Conservation (phyloP, 495 filamentous ascomycete species). For the Xylaria telfairii region DNA sequence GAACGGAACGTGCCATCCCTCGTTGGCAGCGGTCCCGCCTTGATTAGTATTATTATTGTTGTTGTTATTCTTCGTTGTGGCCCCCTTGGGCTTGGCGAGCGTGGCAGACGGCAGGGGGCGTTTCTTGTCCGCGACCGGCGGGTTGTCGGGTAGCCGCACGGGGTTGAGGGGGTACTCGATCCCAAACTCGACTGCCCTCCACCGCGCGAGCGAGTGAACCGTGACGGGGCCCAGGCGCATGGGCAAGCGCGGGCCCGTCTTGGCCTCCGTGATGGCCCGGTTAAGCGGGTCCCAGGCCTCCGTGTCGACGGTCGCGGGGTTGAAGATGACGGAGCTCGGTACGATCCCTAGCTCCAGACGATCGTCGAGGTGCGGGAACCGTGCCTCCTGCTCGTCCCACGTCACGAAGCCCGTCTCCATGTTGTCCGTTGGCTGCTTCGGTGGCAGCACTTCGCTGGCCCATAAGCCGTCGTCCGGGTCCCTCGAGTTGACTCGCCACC, state of each 20-base stretch:
- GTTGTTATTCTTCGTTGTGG: not conserved
- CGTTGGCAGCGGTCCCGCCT: not conserved
- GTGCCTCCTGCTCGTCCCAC: slow-evolving; percentile 29
- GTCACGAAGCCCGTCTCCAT: slow-evolving; percentile 28
- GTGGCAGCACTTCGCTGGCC: not conserved
- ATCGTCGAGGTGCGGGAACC: slow-evolving; percentile 30
- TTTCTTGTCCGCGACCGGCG: slow-evolving; percentile 29
- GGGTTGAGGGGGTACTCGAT: slow-evolving; percentile 25
- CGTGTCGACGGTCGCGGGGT: not conserved
- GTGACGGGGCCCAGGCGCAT: slow-evolving; percentile 27
- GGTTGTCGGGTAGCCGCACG: slow-evolving; percentile 10
- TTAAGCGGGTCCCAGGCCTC: slow-evolving; percentile 30
- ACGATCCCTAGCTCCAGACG: slow-evolving; percentile 3
- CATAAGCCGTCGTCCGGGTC: slow-evolving; percentile 9
- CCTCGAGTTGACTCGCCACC: slow-evolving; percentile 21
- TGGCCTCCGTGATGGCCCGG: slow-evolving; percentile 25
- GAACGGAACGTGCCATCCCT: not conserved
- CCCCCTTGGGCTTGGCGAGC: not conserved
- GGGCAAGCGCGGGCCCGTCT: slow-evolving; percentile 2
- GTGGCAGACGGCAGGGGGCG: slow-evolving; percentile 21
- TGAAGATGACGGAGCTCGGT: not conserved
- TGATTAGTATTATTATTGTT: not conserved
- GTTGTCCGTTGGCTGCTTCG: not conserved
- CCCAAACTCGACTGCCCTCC: not conserved
- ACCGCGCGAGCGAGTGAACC: slow-evolving; percentile 30